Evolutionary conservation across 768 basidiomycete species (phyloP), one percentile per base, ranked within the genome.

Genomic region (Podaxis carcinomalis): DNA sequence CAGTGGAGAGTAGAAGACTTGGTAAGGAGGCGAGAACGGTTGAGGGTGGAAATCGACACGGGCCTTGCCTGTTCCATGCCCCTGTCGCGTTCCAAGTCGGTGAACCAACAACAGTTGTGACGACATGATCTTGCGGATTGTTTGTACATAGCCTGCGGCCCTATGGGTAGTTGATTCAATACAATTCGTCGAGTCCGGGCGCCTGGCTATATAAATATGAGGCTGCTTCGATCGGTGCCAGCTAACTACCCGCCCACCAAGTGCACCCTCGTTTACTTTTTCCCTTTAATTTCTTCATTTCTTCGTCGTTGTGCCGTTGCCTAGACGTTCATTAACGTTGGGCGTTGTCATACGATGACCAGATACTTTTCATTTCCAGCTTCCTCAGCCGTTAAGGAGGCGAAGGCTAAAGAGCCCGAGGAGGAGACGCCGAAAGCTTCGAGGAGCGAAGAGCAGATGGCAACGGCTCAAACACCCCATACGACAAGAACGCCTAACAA

Each of bases 161-260:
- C 46, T 49, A 44, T n/a, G 11, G 19, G 21, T 49, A n/a, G 40
- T 49, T 4, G 13, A 27, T 23, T 19, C 11, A 49, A 49, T 49
- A 23, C 52, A 54, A 54, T 54, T 23, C 52, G 19, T 54, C 52
- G 52, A 37, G 32, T 37, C 36, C 37, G 35, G 19, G 52, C 32
- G 32, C 35, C 10, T 54, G 52, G 52, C 9, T 54, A n/a, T 57
- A 57, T 57, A 57, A 57, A 57, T 57, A 57, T 28, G 25, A 47
- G 28, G 19, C 35, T 13, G 1, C 56, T 35, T 50, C 36, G 7
- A 14, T 23, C 44, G 28, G 28, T 35, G 28, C 46, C 44, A 49
- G n/a, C 57, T 51, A 37, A 47, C 16, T 51, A 49, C 28, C 59
- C 59, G 16, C 28, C 51, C 59, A 44, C 42, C 19, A 44, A 10